Base-by-base conservation (phyloP, 108 stramenopile genomes). In the Skeletonema tropicum region DNA sequence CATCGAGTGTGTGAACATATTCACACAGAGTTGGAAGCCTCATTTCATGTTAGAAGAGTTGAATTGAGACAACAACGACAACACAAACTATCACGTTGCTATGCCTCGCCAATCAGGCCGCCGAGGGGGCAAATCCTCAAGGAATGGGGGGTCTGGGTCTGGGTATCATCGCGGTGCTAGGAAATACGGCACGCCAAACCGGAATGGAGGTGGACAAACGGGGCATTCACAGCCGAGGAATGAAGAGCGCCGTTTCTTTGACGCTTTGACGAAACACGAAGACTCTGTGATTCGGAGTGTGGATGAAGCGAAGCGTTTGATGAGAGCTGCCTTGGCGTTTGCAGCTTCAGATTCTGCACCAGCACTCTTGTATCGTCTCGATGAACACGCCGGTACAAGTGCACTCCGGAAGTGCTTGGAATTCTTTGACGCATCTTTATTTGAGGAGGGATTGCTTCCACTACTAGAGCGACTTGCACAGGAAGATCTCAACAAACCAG, bases 351-450 rank as follows among this genome's bases (percentile, higher is more conserved):
- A 46, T 46, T 5, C 13, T 14, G 45, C 45, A n/a, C 45, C 45
- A n/a, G 45, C 45, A 46, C 45, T 46, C n/a, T 46, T 46, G 45
- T 46, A 46, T 46, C 45, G 45, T 46, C 45, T 46, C 45, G n/a
- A 46, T 46, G 45, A 46, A 46, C 3, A 12, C n/a, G 0, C 45
- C 4, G 45, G 45, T 2, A n/a, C 45, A 46, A 46, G 45, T 46
- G 45, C 45, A n/a, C n/a, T 46, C 2, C 45, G 45, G 45, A 46
- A 46, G 45, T 46, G 45, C n/a, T 46, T 46, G 4, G 45, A 46
- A 5, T 46, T 46, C 45, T 12, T 46, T 5, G 45, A 46, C 4
- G n/a, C 45, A 14, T 46, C 45, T 9, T n/a, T 46, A 12, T 46
- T 46, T 46, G 45, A 46, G 45, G 45, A 46, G n/a, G 45, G 45